Conservation (phyloP, 1,284 basidiomycete species). For the Moesziomyces sp. region DNA sequence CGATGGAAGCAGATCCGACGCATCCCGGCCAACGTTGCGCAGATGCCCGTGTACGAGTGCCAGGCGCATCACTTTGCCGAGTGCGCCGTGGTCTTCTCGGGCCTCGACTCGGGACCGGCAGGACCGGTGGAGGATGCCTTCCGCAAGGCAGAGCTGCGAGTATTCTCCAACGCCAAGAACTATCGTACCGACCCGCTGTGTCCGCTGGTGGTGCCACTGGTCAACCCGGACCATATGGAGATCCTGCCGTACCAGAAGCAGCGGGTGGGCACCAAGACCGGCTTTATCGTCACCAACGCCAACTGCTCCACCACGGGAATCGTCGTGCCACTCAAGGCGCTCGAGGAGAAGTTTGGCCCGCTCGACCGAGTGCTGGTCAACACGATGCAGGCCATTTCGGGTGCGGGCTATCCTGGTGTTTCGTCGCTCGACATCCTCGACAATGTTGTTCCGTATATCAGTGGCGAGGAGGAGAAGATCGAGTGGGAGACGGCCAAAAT, state of each 20-base stretch:
- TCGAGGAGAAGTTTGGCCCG: slow-evolving; percentile 92
- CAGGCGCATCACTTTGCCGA: slow-evolving; percentile 80
- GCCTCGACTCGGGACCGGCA: slow-evolving; percentile 91
- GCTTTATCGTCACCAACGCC: slow-evolving; percentile 98
- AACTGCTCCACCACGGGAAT: slow-evolving; percentile 97
- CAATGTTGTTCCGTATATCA: slow-evolving; percentile 94
- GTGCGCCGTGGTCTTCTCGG: slow-evolving; percentile 92
- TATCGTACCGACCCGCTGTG: slow-evolving; percentile 91
- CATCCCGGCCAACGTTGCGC: slow-evolving; percentile 78
- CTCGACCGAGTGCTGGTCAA: slow-evolving; percentile 89
- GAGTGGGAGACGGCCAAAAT: slow-evolving; percentile 99
- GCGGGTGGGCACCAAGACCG: slow-evolving; percentile 73
- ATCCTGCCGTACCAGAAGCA: slow-evolving; percentile 84
- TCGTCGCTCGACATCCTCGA: slow-evolving; percentile 91
- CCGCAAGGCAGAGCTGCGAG: slow-evolving; percentile 84
- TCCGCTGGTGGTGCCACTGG: slow-evolving; percentile 96
- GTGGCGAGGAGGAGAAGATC: slow-evolving; percentile 89
- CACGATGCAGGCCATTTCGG: slow-evolving; percentile 97
- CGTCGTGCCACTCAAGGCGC: slow-evolving; percentile 89
- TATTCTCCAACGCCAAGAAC: slow-evolving; percentile 99
- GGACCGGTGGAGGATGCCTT: slow-evolving; percentile 93
- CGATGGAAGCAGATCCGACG: slow-evolving; percentile 90
- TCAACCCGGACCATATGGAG: slow-evolving; percentile 87
- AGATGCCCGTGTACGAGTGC: slow-evolving; percentile 83
- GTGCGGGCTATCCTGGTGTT: slow-evolving; percentile 95